Evolutionary conservation across 106 monocot species (phyloP), one percentile per base, ranked within the genome.

Genomic region (Triglochin maritima): DNA sequence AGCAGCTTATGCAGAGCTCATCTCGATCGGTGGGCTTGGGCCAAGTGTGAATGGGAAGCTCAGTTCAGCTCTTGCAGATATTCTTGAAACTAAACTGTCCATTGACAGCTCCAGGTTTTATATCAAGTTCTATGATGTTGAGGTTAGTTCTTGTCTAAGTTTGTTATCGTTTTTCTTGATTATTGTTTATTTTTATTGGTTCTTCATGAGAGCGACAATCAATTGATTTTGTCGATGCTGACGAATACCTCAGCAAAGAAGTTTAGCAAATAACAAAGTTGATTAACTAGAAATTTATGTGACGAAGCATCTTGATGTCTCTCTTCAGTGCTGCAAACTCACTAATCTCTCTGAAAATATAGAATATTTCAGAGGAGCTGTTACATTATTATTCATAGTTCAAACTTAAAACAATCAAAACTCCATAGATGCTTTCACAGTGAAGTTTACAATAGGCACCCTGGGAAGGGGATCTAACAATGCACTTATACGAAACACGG

Each of bases 71-170:
- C 72, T 95, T 16, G 87, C 90, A 9, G 90, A 90, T 13, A 85
- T 95, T 68, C 90, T 95, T 62, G 72, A 90, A 74, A 81, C 87
- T 59, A 95, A 90, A 73, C 85, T 95, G 12, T 81, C 85, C 7
- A 46, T 95, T 2, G 75, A 78, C 46, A 72, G 71, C 56, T 90
- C 90, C n/a, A 77, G 90, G 9, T 95, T 95, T 57, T 95, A 95
- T 46, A 85, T 90, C 75, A 95, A 90, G 76, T 95, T 95, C 58
- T 81, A 83, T 51, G 95, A 90, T 64, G 81, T 80, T 10, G 72
- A 95, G 94, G 87, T 87, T 56, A 66, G 1, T 15, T 15, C 4
- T n/a, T 44, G 45, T 77, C 53, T 17, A 29, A 46, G 6, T 60
- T 4, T 42, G 2, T 2, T 12, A 12, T 44, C 13, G 5, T 44